These are phyloP conservation scores for Fusarium euwallaceae DNA, from an alignment of 2,329 filamentous ascomycete species.

Conservation along the genomic window DNA sequence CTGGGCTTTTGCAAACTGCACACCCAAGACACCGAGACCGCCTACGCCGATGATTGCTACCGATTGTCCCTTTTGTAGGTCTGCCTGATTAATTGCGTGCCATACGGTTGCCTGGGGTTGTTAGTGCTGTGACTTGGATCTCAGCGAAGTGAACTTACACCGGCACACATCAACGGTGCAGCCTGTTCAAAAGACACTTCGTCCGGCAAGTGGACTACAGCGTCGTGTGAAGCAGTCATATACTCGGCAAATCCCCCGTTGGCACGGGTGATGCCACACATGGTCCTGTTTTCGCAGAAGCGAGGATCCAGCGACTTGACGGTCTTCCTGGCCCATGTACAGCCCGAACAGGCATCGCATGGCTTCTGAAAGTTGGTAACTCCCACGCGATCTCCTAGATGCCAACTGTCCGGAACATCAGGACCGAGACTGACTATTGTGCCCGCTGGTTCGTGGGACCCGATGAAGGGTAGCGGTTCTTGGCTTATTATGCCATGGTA, in stretches of 20 bases:
- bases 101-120: constrained; percentile 32
- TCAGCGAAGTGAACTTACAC: constrained; percentile 13
- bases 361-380: constrained; percentile 37
- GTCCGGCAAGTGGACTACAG: constrained; percentile 27
- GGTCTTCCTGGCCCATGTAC: constrained; percentile 27
- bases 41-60: constrained; percentile 42
- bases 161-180: constrained; percentile 35
- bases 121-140: not conserved
- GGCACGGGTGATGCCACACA: constrained; percentile 28
- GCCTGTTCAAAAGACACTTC: constrained; percentile 35
- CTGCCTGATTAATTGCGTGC: constrained; percentile 31
- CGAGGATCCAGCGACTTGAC: constrained; percentile 29
- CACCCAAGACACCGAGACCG: constrained; percentile 44
- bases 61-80: constrained; percentile 8
- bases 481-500: constrained; percentile 33
- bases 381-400: constrained; percentile 31
- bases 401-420: constrained; percentile 21
- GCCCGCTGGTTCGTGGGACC: constrained; percentile 42
- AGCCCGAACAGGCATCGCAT: constrained; percentile 29
- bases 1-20: constrained; percentile 47
- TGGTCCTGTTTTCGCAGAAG: constrained; percentile 35
- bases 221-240: constrained; percentile 29
- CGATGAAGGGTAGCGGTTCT: constrained; percentile 32
- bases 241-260: constrained; percentile 36
- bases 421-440: constrained; percentile 33